Conservation (phyloP, 1,284 basidiomycete genomes). For the Rhizopogon parksii region DNA sequence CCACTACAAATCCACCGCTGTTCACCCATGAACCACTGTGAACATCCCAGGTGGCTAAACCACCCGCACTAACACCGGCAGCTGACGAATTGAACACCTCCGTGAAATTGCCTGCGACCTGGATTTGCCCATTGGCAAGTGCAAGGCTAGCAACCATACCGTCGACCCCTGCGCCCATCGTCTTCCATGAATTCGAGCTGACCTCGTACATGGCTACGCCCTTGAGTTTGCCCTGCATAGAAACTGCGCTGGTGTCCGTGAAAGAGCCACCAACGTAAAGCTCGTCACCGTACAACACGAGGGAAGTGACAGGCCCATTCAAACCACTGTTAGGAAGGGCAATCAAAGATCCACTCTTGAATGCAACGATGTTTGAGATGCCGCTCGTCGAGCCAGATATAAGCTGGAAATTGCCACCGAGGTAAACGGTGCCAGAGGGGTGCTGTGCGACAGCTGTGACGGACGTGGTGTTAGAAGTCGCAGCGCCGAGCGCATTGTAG, state of each 20-base stretch:
- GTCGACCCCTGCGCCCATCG: conserved; percentile 72
- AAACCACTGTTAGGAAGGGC: conserved; percentile 58
- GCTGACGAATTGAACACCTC: conserved; percentile 37
- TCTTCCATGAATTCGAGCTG: conserved; percentile 56
- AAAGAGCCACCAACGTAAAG: conserved; percentile 88
- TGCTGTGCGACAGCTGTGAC: conserved; percentile 59
- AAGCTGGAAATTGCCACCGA: conserved; percentile 75
- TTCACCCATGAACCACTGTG: conserved; percentile 60
- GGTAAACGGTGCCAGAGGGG: conserved; percentile 57
- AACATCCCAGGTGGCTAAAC: conserved; percentile 78
- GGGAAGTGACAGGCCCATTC: conserved; percentile 68
- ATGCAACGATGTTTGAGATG: conserved; percentile 69
- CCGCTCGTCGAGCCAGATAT: conserved; percentile 49
- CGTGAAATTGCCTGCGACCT: conserved; percentile 76
- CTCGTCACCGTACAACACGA: conserved; percentile 51
- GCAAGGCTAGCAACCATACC: conserved; percentile 64
- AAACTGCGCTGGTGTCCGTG: conserved; percentile 53
- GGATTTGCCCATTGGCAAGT: conserved; percentile 45
- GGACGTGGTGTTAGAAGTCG: conserved; percentile 30
- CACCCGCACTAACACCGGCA: conserved; percentile 41
- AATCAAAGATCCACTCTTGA: conserved; percentile 52
- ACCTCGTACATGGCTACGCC: conserved; percentile 78
- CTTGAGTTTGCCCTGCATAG: conserved; percentile 47
- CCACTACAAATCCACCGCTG: conserved; percentile 67
- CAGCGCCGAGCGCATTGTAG: conserved; percentile 48